These are phyloP conservation scores for Sambucus nigra DNA, from an alignment of 129 eudicot genomes.

Conservation along the genomic window DNA sequence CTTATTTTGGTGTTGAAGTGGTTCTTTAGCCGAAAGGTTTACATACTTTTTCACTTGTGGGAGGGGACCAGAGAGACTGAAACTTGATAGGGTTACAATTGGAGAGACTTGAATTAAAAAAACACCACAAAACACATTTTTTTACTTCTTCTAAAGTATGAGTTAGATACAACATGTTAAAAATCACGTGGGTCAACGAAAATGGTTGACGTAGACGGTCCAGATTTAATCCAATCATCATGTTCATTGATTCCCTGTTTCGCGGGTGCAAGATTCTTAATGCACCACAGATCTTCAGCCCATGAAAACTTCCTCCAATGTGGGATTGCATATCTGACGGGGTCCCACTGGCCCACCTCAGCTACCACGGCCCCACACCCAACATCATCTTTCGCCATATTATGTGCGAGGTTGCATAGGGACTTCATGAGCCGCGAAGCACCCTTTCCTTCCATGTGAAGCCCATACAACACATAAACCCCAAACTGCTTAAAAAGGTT, in stretches of 20 bases:
- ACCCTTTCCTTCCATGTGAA: conserved; percentile 47
- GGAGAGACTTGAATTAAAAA: not conserved
- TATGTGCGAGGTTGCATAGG: conserved; percentile 44
- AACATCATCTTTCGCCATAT: conserved; percentile 36
- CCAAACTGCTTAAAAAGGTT: conserved; percentile 49
- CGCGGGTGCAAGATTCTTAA: conserved; percentile 23
- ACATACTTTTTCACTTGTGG: conserved; percentile 4
- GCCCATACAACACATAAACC: conserved; percentile 49
- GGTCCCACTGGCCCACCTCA: conserved; percentile 52
- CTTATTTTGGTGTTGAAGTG: not conserved
- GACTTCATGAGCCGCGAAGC: conserved; percentile 35
- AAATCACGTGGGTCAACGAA: conserved; percentile 71
- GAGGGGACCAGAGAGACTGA: not conserved
- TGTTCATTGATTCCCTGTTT: conserved; percentile 5
- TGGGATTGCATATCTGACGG: conserved; percentile 48
- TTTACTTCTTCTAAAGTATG: not conserved
- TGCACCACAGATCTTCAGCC: conserved; percentile 73
- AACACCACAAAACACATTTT: not conserved
- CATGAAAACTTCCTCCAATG: conserved; percentile 58
- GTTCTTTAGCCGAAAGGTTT: conserved; percentile 16
- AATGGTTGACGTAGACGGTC: conserved; percentile 22
- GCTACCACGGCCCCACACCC: conserved; percentile 54
- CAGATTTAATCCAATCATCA: conserved; percentile 31
- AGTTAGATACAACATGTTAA: conserved; percentile 5
- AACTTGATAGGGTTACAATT: not conserved